Evolutionary conservation across 306 rosid species (phyloP).

Genomic region (Quillaja saponaria): DNA sequence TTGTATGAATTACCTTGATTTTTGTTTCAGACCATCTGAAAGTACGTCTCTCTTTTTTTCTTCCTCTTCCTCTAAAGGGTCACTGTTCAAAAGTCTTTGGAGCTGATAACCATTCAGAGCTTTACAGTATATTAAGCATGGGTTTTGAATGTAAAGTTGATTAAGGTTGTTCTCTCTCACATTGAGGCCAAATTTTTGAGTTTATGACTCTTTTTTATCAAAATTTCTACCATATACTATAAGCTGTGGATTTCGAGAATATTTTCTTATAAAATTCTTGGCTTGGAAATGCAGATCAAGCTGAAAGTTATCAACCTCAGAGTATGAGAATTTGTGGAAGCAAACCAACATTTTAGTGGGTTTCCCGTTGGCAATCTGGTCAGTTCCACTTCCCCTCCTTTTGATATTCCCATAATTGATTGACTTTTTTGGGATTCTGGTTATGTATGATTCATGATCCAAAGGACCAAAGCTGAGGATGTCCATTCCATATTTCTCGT

Average conservation of each 20-base stretch:
- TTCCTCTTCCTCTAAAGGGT: too few species aligned
- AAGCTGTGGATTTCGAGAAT: background rate
- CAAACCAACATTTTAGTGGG: slow-evolving; percentile 19
- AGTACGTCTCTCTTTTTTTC: background rate
- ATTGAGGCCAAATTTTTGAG: slow-evolving; percentile 18
- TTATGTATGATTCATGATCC: too few species aligned
- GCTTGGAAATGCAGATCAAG: slow-evolving; percentile 37
- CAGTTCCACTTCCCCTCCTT: slow-evolving; percentile 30
- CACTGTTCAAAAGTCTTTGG: slow-evolving; percentile 6
- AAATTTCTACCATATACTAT: background rate
- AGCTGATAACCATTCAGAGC: background rate
- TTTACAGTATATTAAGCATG: too few species aligned
- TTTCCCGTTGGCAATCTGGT: slow-evolving; percentile 39
- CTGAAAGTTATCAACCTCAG: slow-evolving; percentile 9
- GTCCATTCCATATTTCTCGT: background rate
- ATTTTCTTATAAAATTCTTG: slow-evolving; percentile 9
- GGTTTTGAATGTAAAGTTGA: background rate
- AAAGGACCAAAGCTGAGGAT: background rate
- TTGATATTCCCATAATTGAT: background rate
- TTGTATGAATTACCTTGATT: too few species aligned
- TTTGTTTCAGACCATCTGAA: too few species aligned
- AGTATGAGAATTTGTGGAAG: slow-evolving; percentile 22
- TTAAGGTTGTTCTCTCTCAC: slow-evolving; percentile 17
- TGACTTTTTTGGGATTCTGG: slow-evolving; percentile 8
- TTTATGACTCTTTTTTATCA: slow-evolving; percentile 9